Percentiles rank a stretch among this genome's conserved stretches.
These are phyloP conservation scores for Canna indica DNA, from an alignment of 176 grass and related monocot species.

Conservation along the genomic window DNA sequence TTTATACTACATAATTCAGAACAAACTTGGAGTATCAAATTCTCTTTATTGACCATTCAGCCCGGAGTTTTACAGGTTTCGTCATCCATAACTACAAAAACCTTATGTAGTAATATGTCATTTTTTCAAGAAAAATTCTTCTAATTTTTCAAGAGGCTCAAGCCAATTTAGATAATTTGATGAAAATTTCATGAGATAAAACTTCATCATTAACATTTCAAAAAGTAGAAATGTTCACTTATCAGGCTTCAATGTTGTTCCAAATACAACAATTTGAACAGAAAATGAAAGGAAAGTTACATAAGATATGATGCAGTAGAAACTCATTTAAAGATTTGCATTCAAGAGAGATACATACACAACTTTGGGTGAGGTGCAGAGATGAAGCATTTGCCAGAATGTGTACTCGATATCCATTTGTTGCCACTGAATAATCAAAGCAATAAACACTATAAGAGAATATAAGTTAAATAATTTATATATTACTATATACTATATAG, in stretches of 20 bases:
- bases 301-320: neutral
- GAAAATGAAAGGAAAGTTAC: neutral
- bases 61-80: neutral
- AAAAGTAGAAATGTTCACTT: neutral
- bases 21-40: neutral
- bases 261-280: slow-evolving; percentile 2
- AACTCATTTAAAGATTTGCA: slow-evolving; percentile 20
- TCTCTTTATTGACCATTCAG: neutral
- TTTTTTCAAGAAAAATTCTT: neutral
- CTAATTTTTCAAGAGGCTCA: neutral
- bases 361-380: slow-evolving; percentile 98
- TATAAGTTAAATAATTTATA: neutral
- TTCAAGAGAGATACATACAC: slow-evolving; percentile 59
- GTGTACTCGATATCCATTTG: slow-evolving; percentile 99
- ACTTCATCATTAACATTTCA: neutral
- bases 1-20: neutral
- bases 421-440: slow-evolving; percentile 58
- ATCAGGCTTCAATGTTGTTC: neutral
- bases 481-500: neutral
- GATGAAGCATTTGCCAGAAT: slow-evolving; percentile 99
- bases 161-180: neutral
- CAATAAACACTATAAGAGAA: neutral
- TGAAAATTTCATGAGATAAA: neutral
- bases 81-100: neutral
- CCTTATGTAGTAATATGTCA: neutral